These are phyloP conservation scores for Rhodotorula toruloides DNA, from an alignment of 768 basidiomycete genomes.

Conservation along the genomic window DNA sequence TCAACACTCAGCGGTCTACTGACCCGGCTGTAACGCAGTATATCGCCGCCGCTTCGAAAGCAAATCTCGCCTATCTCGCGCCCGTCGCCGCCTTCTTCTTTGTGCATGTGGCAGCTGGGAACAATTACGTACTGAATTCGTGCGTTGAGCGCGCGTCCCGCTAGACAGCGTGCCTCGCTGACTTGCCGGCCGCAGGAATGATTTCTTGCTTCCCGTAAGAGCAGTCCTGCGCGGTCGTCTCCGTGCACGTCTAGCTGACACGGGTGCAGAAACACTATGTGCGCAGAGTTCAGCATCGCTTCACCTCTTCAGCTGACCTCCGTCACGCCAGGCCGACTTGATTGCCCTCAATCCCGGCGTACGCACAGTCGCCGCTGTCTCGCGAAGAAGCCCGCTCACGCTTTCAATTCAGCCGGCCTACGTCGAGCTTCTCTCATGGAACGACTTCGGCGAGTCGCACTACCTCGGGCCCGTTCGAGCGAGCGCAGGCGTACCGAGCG, in stretches of 20 bases:
- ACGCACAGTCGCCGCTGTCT: background rate
- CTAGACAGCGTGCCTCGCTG: background rate
- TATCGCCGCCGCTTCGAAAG: background rate
- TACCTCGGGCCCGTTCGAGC: conserved; percentile 13
- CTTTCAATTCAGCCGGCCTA: background rate
- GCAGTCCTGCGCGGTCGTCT: too few species aligned
- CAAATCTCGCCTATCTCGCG: conserved; percentile 5
- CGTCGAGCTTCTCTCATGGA: conserved; percentile 19
- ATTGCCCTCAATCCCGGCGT: conserved; percentile 8
- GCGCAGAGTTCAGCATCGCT: background rate
- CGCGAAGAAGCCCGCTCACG: too few species aligned
- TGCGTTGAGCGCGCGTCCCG: background rate
- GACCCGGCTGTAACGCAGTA: background rate
- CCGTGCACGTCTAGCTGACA: too few species aligned
- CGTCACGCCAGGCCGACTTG: background rate
- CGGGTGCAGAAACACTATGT: background rate
- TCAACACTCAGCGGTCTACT: background rate
- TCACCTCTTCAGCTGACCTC: background rate
- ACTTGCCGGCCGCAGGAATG: background rate
- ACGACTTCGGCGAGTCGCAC: conserved; percentile 24
- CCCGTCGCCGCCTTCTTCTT: conserved; percentile 16
- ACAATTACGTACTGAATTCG: conserved; percentile 21
- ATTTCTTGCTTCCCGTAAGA: conserved; percentile 22
- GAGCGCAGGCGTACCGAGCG: background rate
- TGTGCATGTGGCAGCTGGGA: conserved; percentile 12